These are phyloP conservation scores for Erodium chrysanthum DNA, from an alignment of 441 rosid species.

Conservation along the genomic window DNA sequence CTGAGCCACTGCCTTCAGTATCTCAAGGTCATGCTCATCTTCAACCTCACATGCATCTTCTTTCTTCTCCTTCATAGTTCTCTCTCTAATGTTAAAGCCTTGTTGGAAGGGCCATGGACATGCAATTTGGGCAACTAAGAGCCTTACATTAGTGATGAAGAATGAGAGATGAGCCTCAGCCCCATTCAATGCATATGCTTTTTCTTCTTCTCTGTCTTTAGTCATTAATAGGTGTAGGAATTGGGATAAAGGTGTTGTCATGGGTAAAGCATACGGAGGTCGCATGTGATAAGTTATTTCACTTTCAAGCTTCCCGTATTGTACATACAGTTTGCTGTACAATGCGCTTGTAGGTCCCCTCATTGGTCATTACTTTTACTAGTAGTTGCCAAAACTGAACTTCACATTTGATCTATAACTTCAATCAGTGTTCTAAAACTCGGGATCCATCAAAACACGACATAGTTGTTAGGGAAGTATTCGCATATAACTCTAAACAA, in stretches of 20 bases:
- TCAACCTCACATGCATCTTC: slow-evolving; percentile 16
- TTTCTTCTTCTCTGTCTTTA: background rate
- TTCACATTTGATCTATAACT: no score
- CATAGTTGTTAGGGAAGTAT: no score
- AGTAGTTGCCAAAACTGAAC: no score
- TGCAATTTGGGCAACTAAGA: slow-evolving; percentile 16
- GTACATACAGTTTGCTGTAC: no score
- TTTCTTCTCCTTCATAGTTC: slow-evolving; percentile 26
- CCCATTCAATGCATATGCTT: background rate
- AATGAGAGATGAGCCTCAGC: background rate
- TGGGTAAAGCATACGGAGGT: background rate
- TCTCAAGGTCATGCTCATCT: slow-evolving; percentile 33
- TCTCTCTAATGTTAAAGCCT: slow-evolving; percentile 11
- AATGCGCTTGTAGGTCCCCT: no score
- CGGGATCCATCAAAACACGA: no score
- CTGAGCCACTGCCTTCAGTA: slow-evolving; percentile 70
- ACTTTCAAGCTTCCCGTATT: background rate
- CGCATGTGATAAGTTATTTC: background rate
- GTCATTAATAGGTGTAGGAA: background rate
- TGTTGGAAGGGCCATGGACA: slow-evolving; percentile 12
- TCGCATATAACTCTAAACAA: no score
- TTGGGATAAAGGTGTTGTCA: background rate
- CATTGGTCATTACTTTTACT: no score
- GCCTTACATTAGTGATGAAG: slow-evolving; percentile 15
- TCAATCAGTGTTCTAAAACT: no score